Base-by-base conservation (phyloP, 139 green algal species). In the Diplosphaera chodatii region DNA sequence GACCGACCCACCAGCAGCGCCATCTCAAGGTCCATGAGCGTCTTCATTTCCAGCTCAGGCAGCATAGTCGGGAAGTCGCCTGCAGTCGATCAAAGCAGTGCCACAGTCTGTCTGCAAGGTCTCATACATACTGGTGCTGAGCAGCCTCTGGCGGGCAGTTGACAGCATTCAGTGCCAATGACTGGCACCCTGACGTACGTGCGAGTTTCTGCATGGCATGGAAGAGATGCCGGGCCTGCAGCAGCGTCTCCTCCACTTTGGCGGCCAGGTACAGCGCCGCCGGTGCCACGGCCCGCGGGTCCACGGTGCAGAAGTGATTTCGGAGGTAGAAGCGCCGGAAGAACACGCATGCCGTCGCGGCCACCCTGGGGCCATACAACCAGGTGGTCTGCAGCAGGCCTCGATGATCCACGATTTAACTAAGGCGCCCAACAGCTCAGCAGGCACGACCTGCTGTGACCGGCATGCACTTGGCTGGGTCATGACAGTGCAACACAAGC, bases 181-280 rank as follows among this genome's bases (percentile, higher is more conserved):
- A n/a, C n/a, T n/a, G n/a, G n/a, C n/a, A n/a, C n/a, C n/a, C n/a
- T n/a, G n/a, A n/a, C n/a, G n/a, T n/a, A n/a, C n/a, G n/a, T n/a
- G n/a, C n/a, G n/a, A n/a, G n/a, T n/a, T 74, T 85, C 40, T 82
- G 76, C 32, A 86, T 77, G 34, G 74, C 69, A 3, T 81, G 71
- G 18, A 89, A 80, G 29, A 96, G 68, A 69, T 86, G 68, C 74
- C 91, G 89, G 29, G 88, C 89, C 16, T 83, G 78, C 34, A 94
- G 64, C 13, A 86, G 72, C 0, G 76, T 78, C 80, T 96, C 90
- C 82, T 96, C 90, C 1, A 70, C 76, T 34, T 96, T 96, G 68
- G 79, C 83, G 0, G 90, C 90, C 65, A 96, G 74, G 77, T 92
- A 96, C 22, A 96, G 75, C 70, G 83, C 89, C 20, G 84, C 84